Evolutionary conservation across 1,139 yeast genomes (phyloP), one percentile per base, ranked within the genome.

Genomic region (Zygosaccharomyces pseudobailii): DNA sequence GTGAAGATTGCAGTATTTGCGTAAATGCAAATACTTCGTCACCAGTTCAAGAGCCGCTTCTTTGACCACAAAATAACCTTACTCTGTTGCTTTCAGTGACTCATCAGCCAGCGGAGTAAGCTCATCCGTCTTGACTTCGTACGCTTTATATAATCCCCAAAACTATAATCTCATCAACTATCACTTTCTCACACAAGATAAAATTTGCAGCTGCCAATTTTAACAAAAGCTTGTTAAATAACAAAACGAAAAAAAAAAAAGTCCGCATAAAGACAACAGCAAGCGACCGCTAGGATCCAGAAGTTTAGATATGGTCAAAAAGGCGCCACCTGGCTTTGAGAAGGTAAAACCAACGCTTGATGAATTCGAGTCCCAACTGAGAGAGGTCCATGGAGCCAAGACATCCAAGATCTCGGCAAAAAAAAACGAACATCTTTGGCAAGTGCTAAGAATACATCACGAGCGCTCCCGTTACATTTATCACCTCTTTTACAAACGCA

Each of bases 391-490:
- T 62, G 55, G 67, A 1, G 57, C 65, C 31, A 49, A 51, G 31
- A 53, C 54, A 6, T 59, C 66, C 5, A 58, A 51, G 43, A 42
- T 62, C n/a, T 28, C 52, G 5, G 48, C 56, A 10, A 58, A 53
- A 28, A 53, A 64, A 48, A 73, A 75, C 46, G 82, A 80, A 54
- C 70, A 82, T 3, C 67, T 83, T n/a, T 87, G 95, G 88, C 84
- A 84, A 47, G 80, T 88, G 25, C 74, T 78, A 55, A 81, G 76
- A 58, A 67, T 87, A 22, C 77, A 82, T 55, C 94, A 87, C 62
- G 92, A 87, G 59, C 76, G 85, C 41, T 80, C 92, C 2, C 68
- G 92, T 43, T 89, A 88, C 60, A 73, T 89, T 3, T 89, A 84
- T 63, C 86, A 84, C 31, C 66, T 88, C 62, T 81, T 80, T 61